phyloP scores from a whole-genome alignment of 306 rosid species.

The Benincasa hispida region DNA sequence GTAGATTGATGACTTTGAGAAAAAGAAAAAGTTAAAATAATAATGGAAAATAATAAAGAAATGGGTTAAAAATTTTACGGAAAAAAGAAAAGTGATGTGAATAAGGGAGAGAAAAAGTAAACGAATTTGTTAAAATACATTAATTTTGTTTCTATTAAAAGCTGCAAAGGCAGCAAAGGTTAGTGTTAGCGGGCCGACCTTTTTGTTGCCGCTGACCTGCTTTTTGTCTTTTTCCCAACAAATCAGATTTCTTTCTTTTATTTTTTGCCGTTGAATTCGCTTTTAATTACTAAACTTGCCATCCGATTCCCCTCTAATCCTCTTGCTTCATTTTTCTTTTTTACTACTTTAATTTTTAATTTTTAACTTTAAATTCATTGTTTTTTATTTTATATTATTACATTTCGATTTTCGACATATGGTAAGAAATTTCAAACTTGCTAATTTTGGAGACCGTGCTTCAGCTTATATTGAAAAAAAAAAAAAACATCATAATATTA shows the following conservation, averaged over 20 bases:
- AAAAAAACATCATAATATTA: too few species aligned
- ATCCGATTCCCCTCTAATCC: background rate
- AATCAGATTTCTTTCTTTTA: background rate
- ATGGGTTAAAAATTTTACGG: slow-evolving; percentile 19
- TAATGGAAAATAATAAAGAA: slow-evolving; percentile 10
- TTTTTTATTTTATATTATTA: background rate
- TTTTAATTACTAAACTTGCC: slow-evolving; percentile 19
- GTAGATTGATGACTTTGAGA: slow-evolving; percentile 6
- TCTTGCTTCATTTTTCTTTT: background rate
- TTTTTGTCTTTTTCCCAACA: slow-evolving; percentile 51
- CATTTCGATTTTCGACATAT: background rate
- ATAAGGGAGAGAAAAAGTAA: slow-evolving; percentile 11
- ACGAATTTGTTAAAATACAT: slow-evolving; percentile 15
- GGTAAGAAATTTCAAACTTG: background rate
- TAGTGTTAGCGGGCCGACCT: slow-evolving; percentile 46
- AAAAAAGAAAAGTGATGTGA: slow-evolving; percentile 1
- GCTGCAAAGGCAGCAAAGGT: slow-evolving; percentile 31
- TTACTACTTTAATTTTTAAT: too few species aligned
- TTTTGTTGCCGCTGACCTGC: slow-evolving; percentile 63
- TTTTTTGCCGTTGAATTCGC: slow-evolving; percentile 3
- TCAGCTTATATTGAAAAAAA: too few species aligned
- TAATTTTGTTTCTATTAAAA: slow-evolving; percentile 40
- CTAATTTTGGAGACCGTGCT: background rate
- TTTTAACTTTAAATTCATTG: too few species aligned
- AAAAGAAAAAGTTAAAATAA: background rate